Percentiles rank a stretch among this genome's conserved stretches.
Evolutionary conservation across 768 basidiomycete species (phyloP).

Genomic region (Trametes meyenii): DNA sequence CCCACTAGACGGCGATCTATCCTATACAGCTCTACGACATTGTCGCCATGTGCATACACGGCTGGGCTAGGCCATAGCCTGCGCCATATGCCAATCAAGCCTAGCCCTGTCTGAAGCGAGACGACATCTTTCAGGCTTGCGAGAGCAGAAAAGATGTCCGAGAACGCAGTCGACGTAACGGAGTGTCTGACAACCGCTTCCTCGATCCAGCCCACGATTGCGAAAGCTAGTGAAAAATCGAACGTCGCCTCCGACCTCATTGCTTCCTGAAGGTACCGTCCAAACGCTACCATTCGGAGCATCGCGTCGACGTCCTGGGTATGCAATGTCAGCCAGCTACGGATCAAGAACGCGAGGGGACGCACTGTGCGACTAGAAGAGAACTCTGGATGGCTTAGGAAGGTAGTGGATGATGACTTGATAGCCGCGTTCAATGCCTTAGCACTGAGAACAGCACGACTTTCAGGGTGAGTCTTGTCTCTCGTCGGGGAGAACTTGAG

Average conservation of each 20-base stretch:
- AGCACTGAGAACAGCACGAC: neutral
- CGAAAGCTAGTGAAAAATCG: slow-evolving; percentile 70
- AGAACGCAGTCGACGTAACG: slow-evolving; percentile 37
- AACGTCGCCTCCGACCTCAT: slow-evolving; percentile 32
- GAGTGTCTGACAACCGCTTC: slow-evolving; percentile 38
- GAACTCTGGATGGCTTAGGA: neutral
- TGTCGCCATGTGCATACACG: neutral
- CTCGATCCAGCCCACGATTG: slow-evolving; percentile 57
- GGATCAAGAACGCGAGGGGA: neutral
- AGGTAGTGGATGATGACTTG: neutral
- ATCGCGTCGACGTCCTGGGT: slow-evolving; percentile 11
- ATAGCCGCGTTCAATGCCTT: slow-evolving; percentile 4
- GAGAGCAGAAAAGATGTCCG: slow-evolving; percentile 36
- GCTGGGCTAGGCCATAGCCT: slow-evolving; percentile 10
- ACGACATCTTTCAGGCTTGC: slow-evolving; percentile 49
- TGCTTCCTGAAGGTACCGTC: slow-evolving; percentile 19
- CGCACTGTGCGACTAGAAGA: neutral
- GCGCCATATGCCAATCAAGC: slow-evolving; percentile 33
- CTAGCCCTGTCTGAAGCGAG: slow-evolving; percentile 69
- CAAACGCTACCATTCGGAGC: slow-evolving; percentile 8
- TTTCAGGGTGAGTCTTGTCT: slow-evolving; percentile 1
- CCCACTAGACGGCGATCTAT: neutral
- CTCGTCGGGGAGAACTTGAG: neutral
- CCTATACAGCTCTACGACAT: neutral
- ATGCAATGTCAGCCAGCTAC: neutral